These are phyloP conservation scores for Sugiyamaella novakii DNA, from an alignment of 1,139 yeast species.

Conservation along the genomic window DNA sequence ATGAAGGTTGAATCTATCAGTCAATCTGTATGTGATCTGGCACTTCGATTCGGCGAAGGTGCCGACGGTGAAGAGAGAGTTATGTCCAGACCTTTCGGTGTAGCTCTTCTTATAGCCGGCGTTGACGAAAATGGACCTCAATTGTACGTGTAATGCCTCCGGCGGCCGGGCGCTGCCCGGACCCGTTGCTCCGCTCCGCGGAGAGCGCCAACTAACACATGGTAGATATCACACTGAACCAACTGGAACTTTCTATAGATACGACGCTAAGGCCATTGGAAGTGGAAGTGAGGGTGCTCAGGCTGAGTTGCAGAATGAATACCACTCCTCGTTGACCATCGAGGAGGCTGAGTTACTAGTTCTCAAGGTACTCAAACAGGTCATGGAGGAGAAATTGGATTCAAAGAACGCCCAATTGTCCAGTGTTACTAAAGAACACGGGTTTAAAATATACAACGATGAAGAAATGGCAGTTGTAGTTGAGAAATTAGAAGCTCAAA, in stretches of 20 bases:
- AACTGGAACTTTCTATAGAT: constrained; percentile 94
- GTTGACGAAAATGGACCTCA: constrained; percentile 96
- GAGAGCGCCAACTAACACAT: constrained; percentile 3
- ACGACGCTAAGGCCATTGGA: constrained; percentile 98
- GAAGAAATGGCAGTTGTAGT: constrained; percentile 84
- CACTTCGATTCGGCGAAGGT: constrained; percentile 96
- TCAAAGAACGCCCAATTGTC: constrained; percentile 95
- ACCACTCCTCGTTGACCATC: constrained; percentile 90
- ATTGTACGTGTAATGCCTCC: constrained; percentile 45
- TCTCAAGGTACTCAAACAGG: constrained; percentile 90
- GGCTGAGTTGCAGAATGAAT: constrained; percentile 94
- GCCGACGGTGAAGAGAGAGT: constrained; percentile 96
- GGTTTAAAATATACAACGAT: constrained; percentile 84
- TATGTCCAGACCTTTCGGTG: constrained; percentile 99
- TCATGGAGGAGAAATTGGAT: constrained; percentile 98
- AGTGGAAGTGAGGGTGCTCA: constrained; percentile 99
- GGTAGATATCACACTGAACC: constrained; percentile 87
- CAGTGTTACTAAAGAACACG: constrained; percentile 81
- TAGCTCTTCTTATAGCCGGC: constrained; percentile 94
- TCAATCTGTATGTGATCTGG: constrained; percentile 95
- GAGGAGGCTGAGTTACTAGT: constrained; percentile 91
- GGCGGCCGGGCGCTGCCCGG: no score
- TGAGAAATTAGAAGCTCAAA: constrained; percentile 70
- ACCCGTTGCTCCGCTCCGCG: no score
- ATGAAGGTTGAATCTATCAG: constrained; percentile 93